phyloP scores from a whole-genome alignment of 2,329 filamentous ascomycete species.

The Cadophora luteo-olivacea region DNA sequence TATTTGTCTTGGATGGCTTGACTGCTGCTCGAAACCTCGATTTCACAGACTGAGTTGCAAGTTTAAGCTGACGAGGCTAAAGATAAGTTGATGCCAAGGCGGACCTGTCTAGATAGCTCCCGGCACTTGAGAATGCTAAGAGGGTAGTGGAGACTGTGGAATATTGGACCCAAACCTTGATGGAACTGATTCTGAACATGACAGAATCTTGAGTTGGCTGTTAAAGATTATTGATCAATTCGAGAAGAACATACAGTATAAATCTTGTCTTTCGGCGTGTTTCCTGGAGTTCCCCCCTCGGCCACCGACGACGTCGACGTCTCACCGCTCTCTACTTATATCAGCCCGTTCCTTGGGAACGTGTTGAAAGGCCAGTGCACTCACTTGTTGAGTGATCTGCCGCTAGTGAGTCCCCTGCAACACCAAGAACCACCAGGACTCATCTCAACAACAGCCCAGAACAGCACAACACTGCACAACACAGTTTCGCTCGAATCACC shows the following conservation, averaged over 20 bases:
- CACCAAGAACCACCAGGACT: slow-evolving; percentile 9
- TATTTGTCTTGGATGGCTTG: not conserved
- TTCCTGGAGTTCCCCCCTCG: not conserved
- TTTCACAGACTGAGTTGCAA: not conserved
- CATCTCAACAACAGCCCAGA: slow-evolving; percentile 19
- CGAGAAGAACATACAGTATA: not conserved
- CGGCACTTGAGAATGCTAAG: not conserved
- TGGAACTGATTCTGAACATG: not conserved
- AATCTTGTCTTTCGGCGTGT: not conserved
- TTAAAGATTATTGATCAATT: not conserved
- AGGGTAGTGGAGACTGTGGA: not conserved
- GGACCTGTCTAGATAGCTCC: not conserved
- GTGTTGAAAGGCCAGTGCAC: not conserved
- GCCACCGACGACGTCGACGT: slow-evolving; percentile 8
- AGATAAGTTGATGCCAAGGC: slow-evolving; percentile 13
- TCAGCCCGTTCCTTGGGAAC: slow-evolving; percentile 8
- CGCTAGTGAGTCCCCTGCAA: slow-evolving; percentile 21
- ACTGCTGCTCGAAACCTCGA: not conserved
- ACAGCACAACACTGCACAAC: slow-evolving; percentile 1
- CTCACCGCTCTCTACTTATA: not conserved
- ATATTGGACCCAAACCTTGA: not conserved
- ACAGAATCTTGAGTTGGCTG: not conserved
- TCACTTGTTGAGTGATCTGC: slow-evolving; percentile 12
- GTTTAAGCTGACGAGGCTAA: not conserved
- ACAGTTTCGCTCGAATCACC: not conserved